phyloP scores from a whole-genome alignment of 2,329 filamentous ascomycete species.

The Amphichorda felina region DNA sequence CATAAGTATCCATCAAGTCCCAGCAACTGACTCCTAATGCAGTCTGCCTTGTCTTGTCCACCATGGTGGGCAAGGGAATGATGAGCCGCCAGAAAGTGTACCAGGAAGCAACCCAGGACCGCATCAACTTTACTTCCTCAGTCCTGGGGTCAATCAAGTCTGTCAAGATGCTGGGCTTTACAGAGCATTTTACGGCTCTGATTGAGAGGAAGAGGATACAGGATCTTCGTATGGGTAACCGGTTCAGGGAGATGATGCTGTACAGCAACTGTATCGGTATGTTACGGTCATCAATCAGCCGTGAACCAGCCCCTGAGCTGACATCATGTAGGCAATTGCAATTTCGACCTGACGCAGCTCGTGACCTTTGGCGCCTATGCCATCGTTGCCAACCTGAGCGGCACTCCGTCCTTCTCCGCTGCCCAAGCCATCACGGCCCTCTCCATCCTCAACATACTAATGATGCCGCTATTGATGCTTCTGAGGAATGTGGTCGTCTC shows the following conservation, averaged over 20 bases:
- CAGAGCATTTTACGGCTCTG: slow-evolving; percentile 12
- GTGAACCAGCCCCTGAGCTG: too few relatives aligned
- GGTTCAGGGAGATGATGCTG: slow-evolving; percentile 12
- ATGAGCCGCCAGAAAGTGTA: slow-evolving; percentile 29
- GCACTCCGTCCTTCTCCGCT: slow-evolving; percentile 13
- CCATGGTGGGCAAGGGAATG: slow-evolving; percentile 2
- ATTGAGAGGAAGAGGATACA: slow-evolving; percentile 13
- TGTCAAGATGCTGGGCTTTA: slow-evolving; percentile 21
- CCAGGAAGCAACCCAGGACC: slow-evolving; percentile 28
- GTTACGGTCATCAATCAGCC: slow-evolving; percentile 1
- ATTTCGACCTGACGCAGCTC: slow-evolving; percentile 12
- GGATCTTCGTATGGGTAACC: slow-evolving; percentile 12
- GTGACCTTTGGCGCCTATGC: slow-evolving; percentile 18
- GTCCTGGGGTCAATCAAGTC: slow-evolving; percentile 35
- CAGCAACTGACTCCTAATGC: too few relatives aligned
- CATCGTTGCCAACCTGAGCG: slow-evolving; percentile 11
- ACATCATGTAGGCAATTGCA: slow-evolving; percentile 13
- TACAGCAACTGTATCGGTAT: slow-evolving; percentile 15
- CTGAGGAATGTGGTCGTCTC: slow-evolving; percentile 13
- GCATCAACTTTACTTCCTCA: slow-evolving; percentile 36
- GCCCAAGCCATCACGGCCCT: slow-evolving; percentile 17
- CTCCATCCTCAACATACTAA: slow-evolving; percentile 17
- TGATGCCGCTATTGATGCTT: slow-evolving; percentile 11
- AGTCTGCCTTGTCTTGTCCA: slow-evolving; percentile 10
- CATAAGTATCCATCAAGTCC: too few relatives aligned